A percentile compares a stretch with the other conserved stretches of the same genome.
Evolutionary conservation across 495 filamentous ascomycete species (phyloP).

Genomic region (Xylaria cubensis): DNA sequence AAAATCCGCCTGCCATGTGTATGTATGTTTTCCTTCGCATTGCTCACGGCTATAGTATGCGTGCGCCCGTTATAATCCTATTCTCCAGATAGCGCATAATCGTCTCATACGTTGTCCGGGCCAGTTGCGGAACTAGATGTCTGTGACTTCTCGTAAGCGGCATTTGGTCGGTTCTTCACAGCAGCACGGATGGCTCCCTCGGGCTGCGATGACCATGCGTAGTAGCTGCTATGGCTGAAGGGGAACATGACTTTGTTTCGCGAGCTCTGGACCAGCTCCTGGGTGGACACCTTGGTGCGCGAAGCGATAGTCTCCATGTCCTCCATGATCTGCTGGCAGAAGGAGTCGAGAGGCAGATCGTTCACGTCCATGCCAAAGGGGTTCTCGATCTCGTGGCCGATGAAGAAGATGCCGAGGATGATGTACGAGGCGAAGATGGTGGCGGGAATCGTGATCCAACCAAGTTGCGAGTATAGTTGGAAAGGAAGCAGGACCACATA

Average conservation of each 20-base stretch:
- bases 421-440: slow-evolving; percentile 83
- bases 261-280: slow-evolving; percentile 63
- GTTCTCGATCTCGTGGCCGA: slow-evolving; percentile 87
- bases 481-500: slow-evolving; percentile 86
- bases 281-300: slow-evolving; percentile 58
- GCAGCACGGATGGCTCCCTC: slow-evolving; percentile 53
- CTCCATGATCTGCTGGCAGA: slow-evolving; percentile 71
- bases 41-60: not conserved
- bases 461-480: slow-evolving; percentile 69
- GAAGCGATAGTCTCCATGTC: slow-evolving; percentile 79
- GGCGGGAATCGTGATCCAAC: slow-evolving; percentile 84
- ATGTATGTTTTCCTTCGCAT: not conserved
- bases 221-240: slow-evolving; percentile 63
- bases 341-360: slow-evolving; percentile 80
- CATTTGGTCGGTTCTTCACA: slow-evolving; percentile 47
- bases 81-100: not conserved
- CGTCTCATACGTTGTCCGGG: slow-evolving; percentile 5
- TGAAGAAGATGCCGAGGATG: slow-evolving; percentile 85
- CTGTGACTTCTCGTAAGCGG: slow-evolving; percentile 36
- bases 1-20: not conserved
- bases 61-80: not conserved
- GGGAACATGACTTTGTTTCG: slow-evolving; percentile 73
- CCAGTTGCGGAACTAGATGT: not conserved
- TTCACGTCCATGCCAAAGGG: slow-evolving; percentile 89
- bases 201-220: slow-evolving; percentile 65